A percentile compares a stretch with the other conserved stretches of the same genome.
Evolutionary conservation across 2,329 filamentous ascomycete genomes (phyloP).

Genomic region (Ceratocystis eucalypticola): DNA sequence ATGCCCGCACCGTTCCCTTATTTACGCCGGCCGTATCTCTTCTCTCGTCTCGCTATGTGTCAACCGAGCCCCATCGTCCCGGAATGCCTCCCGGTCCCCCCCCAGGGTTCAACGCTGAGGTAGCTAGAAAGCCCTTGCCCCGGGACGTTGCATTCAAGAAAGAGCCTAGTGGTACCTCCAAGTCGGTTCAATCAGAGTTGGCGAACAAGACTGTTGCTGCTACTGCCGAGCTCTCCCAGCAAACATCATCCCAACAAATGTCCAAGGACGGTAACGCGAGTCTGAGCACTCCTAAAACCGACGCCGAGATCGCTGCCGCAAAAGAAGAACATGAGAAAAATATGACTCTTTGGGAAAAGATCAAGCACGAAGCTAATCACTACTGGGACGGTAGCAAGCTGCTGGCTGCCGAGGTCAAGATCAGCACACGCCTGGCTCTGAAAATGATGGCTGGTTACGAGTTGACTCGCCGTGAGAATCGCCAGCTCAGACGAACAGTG

Average conservation of each 20-base stretch:
- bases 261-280: slow-evolving; percentile 23
- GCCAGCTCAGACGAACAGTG: slow-evolving; percentile 84
- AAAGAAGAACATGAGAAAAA: slow-evolving; percentile 64
- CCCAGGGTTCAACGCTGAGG: slow-evolving; percentile 79
- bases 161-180: slow-evolving; percentile 22
- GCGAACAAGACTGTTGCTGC: slow-evolving; percentile 23
- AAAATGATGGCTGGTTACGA: slow-evolving; percentile 99
- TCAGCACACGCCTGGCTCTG: slow-evolving; percentile 77
- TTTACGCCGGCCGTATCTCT: slow-evolving; percentile 41
- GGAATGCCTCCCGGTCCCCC: slow-evolving; percentile 46
- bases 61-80: slow-evolving; percentile 45
- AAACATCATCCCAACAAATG: slow-evolving; percentile 22
- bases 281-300: slow-evolving; percentile 28
- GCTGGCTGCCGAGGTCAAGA: slow-evolving; percentile 78
- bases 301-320: slow-evolving; percentile 36
- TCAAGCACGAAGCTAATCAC: slow-evolving; percentile 86
- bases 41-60: slow-evolving; percentile 39
- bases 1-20: slow-evolving; percentile 20
- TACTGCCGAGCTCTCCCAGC: slow-evolving; percentile 20
- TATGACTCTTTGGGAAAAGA: slow-evolving; percentile 74
- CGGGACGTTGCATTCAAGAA: slow-evolving; percentile 31
- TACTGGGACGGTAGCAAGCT: slow-evolving; percentile 99
- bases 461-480: slow-evolving; percentile 80
- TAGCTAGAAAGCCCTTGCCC: slow-evolving; percentile 71
- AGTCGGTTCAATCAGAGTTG: slow-evolving; percentile 23